Conservation (phyloP, 768 basidiomycete species). For the Crucibulum laeve region DNA sequence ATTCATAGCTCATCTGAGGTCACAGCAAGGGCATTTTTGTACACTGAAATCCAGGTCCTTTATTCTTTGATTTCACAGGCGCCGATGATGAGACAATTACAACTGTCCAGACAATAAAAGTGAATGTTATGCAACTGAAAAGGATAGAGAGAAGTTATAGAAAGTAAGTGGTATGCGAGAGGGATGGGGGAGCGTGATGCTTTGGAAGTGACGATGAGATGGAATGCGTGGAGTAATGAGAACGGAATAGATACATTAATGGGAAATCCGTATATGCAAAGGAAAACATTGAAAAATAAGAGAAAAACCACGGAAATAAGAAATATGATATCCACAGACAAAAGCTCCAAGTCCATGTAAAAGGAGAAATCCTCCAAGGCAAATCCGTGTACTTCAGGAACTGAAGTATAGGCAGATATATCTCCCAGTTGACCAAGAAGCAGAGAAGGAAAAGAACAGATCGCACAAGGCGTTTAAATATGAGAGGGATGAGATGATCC, state of each 20-base stretch:
- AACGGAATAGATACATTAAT: conserved; percentile 11
- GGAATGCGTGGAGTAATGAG: conserved; percentile 8
- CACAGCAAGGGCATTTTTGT: no score
- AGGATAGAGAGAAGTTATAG: conserved; percentile 9
- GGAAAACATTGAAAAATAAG: conserved; percentile 9
- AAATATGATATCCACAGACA: conserved; percentile 2
- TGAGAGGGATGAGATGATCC: conserved; percentile 4
- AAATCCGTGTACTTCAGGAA: no score
- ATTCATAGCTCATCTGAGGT: background rate
- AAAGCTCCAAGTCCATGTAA: no score
- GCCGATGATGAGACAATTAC: background rate
- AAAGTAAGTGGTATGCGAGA: conserved; percentile 3
- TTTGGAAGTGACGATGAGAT: conserved; percentile 6
- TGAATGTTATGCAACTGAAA: conserved; percentile 1
- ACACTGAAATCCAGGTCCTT: background rate
- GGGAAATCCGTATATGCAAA: background rate
- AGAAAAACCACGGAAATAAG: conserved; percentile 8
- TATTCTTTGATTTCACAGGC: background rate
- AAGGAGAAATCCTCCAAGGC: no score
- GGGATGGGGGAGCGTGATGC: conserved; percentile 7
- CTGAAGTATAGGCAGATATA: no score
- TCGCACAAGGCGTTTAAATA: no score
- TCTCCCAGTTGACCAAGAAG: no score
- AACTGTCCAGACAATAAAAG: background rate
- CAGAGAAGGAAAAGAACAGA: no score